Evolutionary conservation across 805 yeast species (phyloP), one percentile per base, ranked within the genome.

Genomic region (Metschnikowia sp.): DNA sequence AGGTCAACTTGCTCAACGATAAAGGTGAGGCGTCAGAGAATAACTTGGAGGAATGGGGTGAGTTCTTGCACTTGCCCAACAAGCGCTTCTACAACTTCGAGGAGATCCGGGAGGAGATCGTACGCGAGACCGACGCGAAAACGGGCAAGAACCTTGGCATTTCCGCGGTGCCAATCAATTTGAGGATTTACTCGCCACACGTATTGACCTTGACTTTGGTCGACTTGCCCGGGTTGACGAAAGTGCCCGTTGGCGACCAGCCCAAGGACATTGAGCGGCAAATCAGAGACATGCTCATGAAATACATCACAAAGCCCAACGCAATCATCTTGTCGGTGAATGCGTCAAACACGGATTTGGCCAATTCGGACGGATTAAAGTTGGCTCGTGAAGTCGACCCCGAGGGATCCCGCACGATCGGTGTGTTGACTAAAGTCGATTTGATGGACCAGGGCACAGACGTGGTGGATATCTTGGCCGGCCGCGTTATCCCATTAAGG

Each of bases 171-270:
- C 99, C 99, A 39, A 94, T 94, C 65, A 92, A 94, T 68, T 77
- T 94, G 64, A 84, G 96, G 65, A 86, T 94, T 51, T 91, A 79
- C 69, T 89, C 97, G 26, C 98, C 99, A 19, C 90, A 89, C 58
- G 98, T 92, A 39, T 76, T 92, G 55, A 91, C 97, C 15, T 79
- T 92, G 64, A 94, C 99, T 8, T 78, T 94, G 59, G 97, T 94
- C 36, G 99, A 94, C 71, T 78, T 94, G 61, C 99, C 99, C 9
- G 99, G 99, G 51, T 79, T 94, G 61, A 94, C 99, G 36, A 94
- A 94, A 66, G 99, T 94, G 34, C 99, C 99, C 4, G 97, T 94
- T 47, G 99, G 99, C 42, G 99, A 94, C 70, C 99, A 94, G 70
- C 99, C 99, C 46, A 86, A 87, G 60, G 99, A 94, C 68, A 94